Base-by-base conservation (phyloP, 345 rosid genomes). In the Pseudoturritis turrita region DNA sequence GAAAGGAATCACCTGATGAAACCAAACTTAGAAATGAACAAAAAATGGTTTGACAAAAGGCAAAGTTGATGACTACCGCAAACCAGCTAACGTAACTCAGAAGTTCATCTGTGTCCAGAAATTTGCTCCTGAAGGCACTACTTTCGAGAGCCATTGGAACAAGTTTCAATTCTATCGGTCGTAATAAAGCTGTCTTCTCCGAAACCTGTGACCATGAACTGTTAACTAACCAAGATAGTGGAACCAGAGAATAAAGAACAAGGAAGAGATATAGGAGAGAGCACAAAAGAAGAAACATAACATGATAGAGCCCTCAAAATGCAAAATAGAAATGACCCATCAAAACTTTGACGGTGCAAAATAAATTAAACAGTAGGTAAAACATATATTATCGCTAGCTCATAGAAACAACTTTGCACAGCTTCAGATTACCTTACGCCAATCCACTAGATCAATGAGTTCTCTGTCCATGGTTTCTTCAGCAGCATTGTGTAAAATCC, bases 61-160 rank as follows among this genome's bases (percentile, higher is more conserved):
- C 26, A 10, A 45, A 66, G 46, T 60, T 29, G 55, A 65, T 26
- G 64, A 51, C 43, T 86, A 90, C 97, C 83, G 96, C 97, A 80
- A 90, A 84, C 91, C 88, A 92, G 81, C 97, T 85, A 68, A 89
- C 84, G 50, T 88, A 92, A 80, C 87, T 82, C 88, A 90, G 86
- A 68, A 92, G 93, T 75, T 92, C 98, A 77, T 92, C 98, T 2
- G 83, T 59, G 73, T 92, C 98, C 52, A 92, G 87, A 83, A 92
- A 87, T 79, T 92, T 92, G 84, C 84, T 87, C 81, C 96, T 79
- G 81, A 92, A 92, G 60, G 98, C 97, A 83, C 96, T 90, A 50
- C 97, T 93, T 81, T 90, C 98, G 75, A 92, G 75, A 66, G 97
- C 89, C 77, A 83, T 87, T 53, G 98, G 98, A 76, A 92, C 97